A percentile compares a stretch with the other conserved stretches of the same genome.
These are phyloP conservation scores for Penicillium sp. DNA, from an alignment of 2,329 filamentous ascomycete genomes.

Conservation along the genomic window DNA sequence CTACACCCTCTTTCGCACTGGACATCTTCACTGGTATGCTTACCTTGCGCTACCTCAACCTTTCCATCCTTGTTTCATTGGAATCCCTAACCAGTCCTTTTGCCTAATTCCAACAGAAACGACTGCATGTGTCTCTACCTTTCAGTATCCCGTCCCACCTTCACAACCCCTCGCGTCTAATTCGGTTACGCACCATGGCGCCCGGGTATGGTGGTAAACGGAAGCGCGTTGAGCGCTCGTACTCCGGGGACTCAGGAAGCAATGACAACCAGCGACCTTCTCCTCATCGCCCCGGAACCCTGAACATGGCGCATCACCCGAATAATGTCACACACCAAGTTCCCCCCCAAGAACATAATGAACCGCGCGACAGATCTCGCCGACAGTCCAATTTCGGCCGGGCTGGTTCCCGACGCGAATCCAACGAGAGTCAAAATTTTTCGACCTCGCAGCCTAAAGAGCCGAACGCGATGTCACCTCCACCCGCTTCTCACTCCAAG, in stretches of 20 bases:
- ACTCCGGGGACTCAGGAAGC: conserved; percentile 43
- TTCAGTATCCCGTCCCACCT: conserved; percentile 26
- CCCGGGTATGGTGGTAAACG: conserved; percentile 56
- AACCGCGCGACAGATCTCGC: conserved; percentile 41
- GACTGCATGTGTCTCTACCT: conserved; percentile 37
- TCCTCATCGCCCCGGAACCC: conserved; percentile 49
- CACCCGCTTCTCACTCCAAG: conserved; percentile 29
- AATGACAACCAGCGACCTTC: conserved; percentile 47
- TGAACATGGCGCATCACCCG: conserved; percentile 55
- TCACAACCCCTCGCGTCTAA: conserved; percentile 31
- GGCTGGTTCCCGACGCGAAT: conserved; percentile 35
- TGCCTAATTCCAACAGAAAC: conserved; percentile 14
- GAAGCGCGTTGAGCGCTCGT: conserved; percentile 53
- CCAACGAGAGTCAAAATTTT: conserved; percentile 39
- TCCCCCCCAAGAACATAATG: conserved; percentile 38
- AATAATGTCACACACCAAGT: conserved; percentile 41
- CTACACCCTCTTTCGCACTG: conserved; percentile 7
- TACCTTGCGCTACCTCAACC: not conserved
- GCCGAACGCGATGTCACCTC: conserved; percentile 33
- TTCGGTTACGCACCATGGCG: conserved; percentile 47
- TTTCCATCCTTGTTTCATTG: not conserved
- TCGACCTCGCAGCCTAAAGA: conserved; percentile 27
- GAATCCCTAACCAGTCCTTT: conserved; percentile 16
- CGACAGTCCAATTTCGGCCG: conserved; percentile 42
- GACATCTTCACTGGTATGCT: conserved; percentile 17